Evolutionary conservation across 2,329 filamentous ascomycete species (phyloP).

Genomic region (Exserohilum turcica): DNA sequence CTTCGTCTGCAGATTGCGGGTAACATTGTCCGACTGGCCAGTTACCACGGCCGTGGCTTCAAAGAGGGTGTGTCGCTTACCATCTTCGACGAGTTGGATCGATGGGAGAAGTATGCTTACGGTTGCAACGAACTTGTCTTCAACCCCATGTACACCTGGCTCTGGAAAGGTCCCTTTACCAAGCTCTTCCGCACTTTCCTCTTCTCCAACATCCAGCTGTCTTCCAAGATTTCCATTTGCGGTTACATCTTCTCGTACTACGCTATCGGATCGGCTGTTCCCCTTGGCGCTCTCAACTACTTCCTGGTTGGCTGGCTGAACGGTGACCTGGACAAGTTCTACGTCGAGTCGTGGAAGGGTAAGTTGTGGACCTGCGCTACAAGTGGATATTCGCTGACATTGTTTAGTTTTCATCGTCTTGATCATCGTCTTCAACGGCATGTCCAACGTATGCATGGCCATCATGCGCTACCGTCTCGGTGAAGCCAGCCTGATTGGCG

Average conservation of each 20-base stretch:
- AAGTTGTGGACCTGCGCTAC: background rate
- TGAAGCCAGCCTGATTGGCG: conserved; percentile 57
- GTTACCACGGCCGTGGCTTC: conserved; percentile 71
- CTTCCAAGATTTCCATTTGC: conserved; percentile 71
- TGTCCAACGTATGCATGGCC: conserved; percentile 65
- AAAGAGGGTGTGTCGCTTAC: conserved; percentile 75
- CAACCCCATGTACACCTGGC: conserved; percentile 67
- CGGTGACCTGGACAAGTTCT: conserved; percentile 77
- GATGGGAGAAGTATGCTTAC: conserved; percentile 73
- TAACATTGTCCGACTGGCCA: conserved; percentile 69
- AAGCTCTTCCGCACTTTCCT: conserved; percentile 66
- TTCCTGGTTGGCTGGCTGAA: conserved; percentile 73
- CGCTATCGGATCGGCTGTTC: conserved; percentile 68
- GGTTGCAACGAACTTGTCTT: conserved; percentile 74
- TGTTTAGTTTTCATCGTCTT: conserved; percentile 65
- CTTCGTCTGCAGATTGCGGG: conserved; percentile 70
- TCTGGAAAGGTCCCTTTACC: conserved; percentile 66
- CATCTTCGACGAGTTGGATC: conserved; percentile 70
- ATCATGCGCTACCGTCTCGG: conserved; percentile 65
- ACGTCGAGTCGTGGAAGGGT: conserved; percentile 71
- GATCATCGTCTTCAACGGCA: conserved; percentile 65
- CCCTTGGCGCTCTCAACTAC: conserved; percentile 70
- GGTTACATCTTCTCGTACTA: conserved; percentile 73
- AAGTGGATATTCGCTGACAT: background rate
- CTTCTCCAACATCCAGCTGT: conserved; percentile 63